phyloP scores from a whole-genome alignment of 257 asterid genomes.

The Primulina huaijiensis region DNA sequence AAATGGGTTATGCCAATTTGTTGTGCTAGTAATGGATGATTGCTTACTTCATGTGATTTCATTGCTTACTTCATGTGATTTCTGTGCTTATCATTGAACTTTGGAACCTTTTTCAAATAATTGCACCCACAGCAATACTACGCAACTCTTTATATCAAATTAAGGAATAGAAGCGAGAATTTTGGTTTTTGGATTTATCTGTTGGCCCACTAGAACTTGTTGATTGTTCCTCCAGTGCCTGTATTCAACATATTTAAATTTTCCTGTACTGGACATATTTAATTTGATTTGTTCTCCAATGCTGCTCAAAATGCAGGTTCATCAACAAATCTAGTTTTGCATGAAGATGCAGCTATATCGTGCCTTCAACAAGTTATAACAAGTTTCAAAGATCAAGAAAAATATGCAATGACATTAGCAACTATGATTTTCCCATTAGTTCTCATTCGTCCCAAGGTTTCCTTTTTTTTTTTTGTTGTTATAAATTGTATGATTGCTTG shows the following conservation, averaged over 20 bases:
- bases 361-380: constrained; percentile 56
- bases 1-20: no score
- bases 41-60: no score
- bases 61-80: no score
- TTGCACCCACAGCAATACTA: no score
- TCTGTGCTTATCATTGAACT: no score
- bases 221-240: neutral
- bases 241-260: constrained; percentile 14
- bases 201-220: constrained; percentile 14
- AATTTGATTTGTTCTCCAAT: constrained; percentile 13
- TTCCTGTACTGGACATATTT: neutral
- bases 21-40: no score
- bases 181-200: neutral
- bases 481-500: constrained; percentile 5
- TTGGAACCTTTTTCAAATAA: no score
- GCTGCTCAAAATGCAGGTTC: constrained; percentile 50
- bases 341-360: constrained; percentile 44
- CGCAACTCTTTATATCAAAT: no score
- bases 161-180: no score
- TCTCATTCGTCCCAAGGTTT: constrained; percentile 70
- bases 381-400: constrained; percentile 50
- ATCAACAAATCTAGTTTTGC: constrained; percentile 36
- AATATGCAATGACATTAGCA: constrained; percentile 47
- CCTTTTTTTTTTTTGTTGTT: constrained; percentile 18
- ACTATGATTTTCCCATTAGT: constrained; percentile 64